Conservation (phyloP, 257 asterid species). For the Eucommia ulmoides region DNA sequence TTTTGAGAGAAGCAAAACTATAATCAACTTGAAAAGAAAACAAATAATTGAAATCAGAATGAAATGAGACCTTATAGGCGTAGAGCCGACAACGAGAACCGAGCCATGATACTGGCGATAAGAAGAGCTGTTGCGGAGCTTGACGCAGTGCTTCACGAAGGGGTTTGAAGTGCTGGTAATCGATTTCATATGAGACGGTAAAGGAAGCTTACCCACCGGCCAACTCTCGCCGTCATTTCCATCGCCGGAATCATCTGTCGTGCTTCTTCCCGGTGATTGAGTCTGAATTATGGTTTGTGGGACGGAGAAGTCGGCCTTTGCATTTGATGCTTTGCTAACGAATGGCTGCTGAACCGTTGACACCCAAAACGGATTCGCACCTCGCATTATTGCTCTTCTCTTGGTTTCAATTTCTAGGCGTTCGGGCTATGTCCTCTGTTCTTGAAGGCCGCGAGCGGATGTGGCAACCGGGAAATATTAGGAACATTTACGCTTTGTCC, state of each 20-base stretch:
- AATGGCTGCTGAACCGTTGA: too few relatives aligned
- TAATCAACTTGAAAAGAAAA: neutral
- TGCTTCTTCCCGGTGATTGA: neutral
- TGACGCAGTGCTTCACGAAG: constrained; percentile 83
- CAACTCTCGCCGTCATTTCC: constrained; percentile 15
- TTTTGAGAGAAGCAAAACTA: neutral
- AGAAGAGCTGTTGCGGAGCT: constrained; percentile 75
- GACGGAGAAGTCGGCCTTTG: neutral
- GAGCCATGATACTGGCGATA: constrained; percentile 70
- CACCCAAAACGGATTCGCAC: too few relatives aligned
- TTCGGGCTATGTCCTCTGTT: too few relatives aligned
- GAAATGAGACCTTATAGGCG: constrained; percentile 52
- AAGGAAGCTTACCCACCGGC: constrained; percentile 20
- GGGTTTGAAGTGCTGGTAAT: constrained; percentile 86
- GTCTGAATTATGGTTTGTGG: constrained; percentile 7
- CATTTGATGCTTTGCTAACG: too few relatives aligned
- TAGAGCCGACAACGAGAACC: constrained; percentile 70
- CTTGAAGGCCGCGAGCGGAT: too few relatives aligned
- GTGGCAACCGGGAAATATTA: too few relatives aligned
- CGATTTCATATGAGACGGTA: constrained; percentile 39
- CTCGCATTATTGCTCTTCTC: too few relatives aligned
- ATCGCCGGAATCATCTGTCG: neutral
- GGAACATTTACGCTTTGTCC: too few relatives aligned
- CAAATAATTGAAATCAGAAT: neutral
- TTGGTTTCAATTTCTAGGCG: too few relatives aligned